These are phyloP conservation scores for Cutaneotrichosporon sp. DNA, from an alignment of 1,284 basidiomycete genomes.

Conservation along the genomic window DNA sequence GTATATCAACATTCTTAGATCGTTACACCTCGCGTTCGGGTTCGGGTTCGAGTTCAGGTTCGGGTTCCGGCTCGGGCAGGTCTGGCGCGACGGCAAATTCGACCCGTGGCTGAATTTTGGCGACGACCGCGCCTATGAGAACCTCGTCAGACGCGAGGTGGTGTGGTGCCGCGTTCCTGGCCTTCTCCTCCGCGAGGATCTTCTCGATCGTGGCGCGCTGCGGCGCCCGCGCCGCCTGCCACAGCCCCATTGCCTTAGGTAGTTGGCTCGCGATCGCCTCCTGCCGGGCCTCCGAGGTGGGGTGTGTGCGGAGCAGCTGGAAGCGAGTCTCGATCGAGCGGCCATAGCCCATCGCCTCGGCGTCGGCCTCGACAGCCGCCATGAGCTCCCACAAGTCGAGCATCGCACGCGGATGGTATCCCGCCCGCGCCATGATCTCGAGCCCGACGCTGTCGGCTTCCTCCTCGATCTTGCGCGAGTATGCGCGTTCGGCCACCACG, in stretches of 20 bases:
- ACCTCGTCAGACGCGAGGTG: background rate
- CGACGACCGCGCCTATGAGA: background rate
- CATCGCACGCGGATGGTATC: conserved; percentile 57
- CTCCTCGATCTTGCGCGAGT: conserved; percentile 57
- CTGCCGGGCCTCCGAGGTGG: conserved; percentile 54
- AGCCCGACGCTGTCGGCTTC: conserved; percentile 58
- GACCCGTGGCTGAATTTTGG: background rate
- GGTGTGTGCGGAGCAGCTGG: conserved; percentile 56
- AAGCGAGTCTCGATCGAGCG: conserved; percentile 45
- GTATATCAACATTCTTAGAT: background rate
- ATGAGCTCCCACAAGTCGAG: conserved; percentile 57
- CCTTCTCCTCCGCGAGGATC: conserved; percentile 2
- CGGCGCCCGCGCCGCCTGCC: conserved; percentile 4
- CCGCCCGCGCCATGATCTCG: conserved; percentile 55
- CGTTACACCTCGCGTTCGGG: background rate
- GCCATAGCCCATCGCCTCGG: conserved; percentile 39
- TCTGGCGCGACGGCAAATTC: background rate
- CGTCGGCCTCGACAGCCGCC: conserved; percentile 55
- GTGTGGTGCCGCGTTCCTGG: background rate
- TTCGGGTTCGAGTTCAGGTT: background rate
- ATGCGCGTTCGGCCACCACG: conserved; percentile 56
- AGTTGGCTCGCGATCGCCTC: conserved; percentile 28
- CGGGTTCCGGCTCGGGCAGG: background rate
- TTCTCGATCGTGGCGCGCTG: conserved; percentile 12
- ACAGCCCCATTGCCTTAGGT: conserved; percentile 7